Percentiles rank a stretch among this genome's conserved stretches.
These are phyloP conservation scores for Salvia miltiorrhiza DNA, from an alignment of 257 asterid genomes.

Conservation along the genomic window DNA sequence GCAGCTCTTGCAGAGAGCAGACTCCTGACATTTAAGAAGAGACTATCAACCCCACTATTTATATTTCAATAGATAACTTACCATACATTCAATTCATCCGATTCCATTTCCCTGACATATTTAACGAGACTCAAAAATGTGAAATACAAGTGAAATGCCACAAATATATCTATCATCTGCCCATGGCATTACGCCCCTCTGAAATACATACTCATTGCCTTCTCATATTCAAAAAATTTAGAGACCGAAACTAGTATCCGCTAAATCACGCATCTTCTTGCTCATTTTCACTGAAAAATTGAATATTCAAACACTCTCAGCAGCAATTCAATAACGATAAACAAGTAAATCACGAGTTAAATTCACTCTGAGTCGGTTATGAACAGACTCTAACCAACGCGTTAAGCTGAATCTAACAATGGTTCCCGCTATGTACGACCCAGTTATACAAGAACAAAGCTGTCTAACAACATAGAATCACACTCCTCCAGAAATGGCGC, in stretches of 20 bases:
- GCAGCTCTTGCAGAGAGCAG: conserved; percentile 15
- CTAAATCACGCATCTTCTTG: background rate
- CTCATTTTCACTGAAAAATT: background rate
- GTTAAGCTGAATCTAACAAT: background rate
- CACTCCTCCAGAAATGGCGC: background rate
- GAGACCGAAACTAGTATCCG: background rate
- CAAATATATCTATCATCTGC: background rate
- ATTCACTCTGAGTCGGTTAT: background rate
- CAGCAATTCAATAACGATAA: background rate
- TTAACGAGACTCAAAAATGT: background rate
- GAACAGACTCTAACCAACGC: background rate
- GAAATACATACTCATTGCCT: background rate
- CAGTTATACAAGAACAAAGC: background rate
- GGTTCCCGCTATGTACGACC: background rate
- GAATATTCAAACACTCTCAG: background rate
- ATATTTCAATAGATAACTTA: background rate
- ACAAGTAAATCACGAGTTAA: background rate
- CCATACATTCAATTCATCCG: conserved; percentile 7
- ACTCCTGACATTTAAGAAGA: conserved; percentile 1
- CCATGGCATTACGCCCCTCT: background rate
- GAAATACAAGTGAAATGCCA: background rate
- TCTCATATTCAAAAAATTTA: background rate
- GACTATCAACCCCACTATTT: background rate
- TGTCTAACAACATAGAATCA: background rate
- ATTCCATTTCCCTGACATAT: background rate